Base-by-base conservation (phyloP, 768 basidiomycete genomes). In the Amylocystis lapponica region DNA sequence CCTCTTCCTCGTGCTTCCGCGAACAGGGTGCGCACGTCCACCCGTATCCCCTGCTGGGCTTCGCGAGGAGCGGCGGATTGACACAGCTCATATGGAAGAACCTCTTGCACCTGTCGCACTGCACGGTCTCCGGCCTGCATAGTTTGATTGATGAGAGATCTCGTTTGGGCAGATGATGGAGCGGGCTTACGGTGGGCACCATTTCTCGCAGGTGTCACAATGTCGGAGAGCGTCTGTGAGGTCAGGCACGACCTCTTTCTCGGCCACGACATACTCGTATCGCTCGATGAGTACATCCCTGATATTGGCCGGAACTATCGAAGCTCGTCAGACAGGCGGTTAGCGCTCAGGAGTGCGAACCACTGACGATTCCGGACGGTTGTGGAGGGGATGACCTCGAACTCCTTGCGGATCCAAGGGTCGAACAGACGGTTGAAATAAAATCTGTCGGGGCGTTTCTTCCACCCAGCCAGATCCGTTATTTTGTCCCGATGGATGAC, bases 21-120 rank as follows among this genome's bases (percentile, higher is more conserved):
- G 92, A 86, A 62, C 94, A 98, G 1, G 92, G 90, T 0, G 89
- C 88, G 56, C 95, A 98, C 9, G 92, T 91, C 95, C 95, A 98
- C 17, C 89, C 91, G 66, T 97, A 98, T 34, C 95, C 95, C 49
- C 91, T 80, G 19, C 92, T 90, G 12, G 95, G 95, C 63, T 97
- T 97, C 2, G 86, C 85, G 14, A 75, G 69, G 7, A 98, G 68
- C 3, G 95, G 95, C 19, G 95, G 95, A 51, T 89, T 85, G 41
- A 96, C 86, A 60, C 95, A 98, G 45, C 73, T 63, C 86, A 97
- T 95, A 64, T 98, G 95, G 67, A 93, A 98, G 67, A 82, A 87
- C 42, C 79, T 79, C 68, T 92, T 90, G 75, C 95, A 98, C 36
- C 84, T 74, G 60, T 89, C 88, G 68, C 91, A 95, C 59, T 82